Percentiles rank a stretch among this genome's conserved stretches.
Evolutionary conservation across 345 rosid species (phyloP).

Genomic region (Melaleuca alternifolia): DNA sequence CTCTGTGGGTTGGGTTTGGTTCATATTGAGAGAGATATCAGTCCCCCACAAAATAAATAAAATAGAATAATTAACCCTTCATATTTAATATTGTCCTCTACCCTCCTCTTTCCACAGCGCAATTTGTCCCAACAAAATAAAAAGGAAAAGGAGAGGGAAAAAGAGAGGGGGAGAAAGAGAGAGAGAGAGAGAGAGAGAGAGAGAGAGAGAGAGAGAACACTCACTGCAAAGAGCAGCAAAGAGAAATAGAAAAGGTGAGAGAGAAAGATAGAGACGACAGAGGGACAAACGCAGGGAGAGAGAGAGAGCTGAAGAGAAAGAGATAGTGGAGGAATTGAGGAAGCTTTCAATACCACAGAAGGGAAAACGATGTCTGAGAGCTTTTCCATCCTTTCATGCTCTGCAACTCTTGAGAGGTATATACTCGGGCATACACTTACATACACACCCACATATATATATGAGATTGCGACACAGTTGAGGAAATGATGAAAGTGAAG

Average conservation of each 20-base stretch:
- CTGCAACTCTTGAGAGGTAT: constrained; percentile 35
- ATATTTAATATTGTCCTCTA: constrained; percentile 1
- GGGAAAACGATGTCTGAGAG: constrained; percentile 58
- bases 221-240: neutral
- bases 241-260: neutral
- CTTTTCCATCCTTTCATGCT: constrained; percentile 25
- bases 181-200: neutral
- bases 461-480: neutral
- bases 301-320: constrained; percentile 29
- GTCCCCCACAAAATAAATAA: constrained; percentile 6
- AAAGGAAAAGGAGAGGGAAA: neutral
- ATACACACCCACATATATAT: neutral
- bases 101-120: neutral
- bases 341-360: constrained; percentile 26
- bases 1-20: neutral
- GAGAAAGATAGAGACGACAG: constrained; percentile 8
- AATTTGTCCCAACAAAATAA: constrained; percentile 3
- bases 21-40: constrained; percentile 17
- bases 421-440: neutral
- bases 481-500: neutral
- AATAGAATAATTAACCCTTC: neutral
- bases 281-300: constrained; percentile 32
- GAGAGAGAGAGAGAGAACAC: neutral
- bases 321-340: constrained; percentile 13
- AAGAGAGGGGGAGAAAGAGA: neutral